Evolutionary conservation across 495 filamentous ascomycete genomes (phyloP).

Genomic region (Aspergillus kassunensis): DNA sequence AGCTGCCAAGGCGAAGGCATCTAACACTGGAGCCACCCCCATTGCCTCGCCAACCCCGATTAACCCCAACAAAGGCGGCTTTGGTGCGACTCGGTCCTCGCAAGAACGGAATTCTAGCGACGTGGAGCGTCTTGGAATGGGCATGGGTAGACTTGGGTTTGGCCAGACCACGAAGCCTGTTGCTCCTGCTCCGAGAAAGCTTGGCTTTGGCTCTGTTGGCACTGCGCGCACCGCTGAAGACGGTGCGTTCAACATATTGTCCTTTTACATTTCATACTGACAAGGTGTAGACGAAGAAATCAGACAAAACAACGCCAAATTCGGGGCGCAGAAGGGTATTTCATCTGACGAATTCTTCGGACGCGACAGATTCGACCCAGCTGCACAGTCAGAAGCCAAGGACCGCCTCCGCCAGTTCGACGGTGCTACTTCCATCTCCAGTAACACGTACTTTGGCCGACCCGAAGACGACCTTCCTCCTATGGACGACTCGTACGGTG

Average conservation of each 20-base stretch:
- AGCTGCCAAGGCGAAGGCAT: slow-evolving; percentile 51
- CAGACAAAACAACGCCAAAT: slow-evolving; percentile 41
- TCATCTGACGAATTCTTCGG: slow-evolving; percentile 98
- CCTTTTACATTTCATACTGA: background rate
- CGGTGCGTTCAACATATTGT: slow-evolving; percentile 49
- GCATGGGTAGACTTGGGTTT: slow-evolving; percentile 81
- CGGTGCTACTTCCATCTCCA: slow-evolving; percentile 86
- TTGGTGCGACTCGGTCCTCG: slow-evolving; percentile 51
- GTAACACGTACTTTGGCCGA: slow-evolving; percentile 93
- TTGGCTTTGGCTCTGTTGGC: slow-evolving; percentile 84
- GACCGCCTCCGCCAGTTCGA: slow-evolving; percentile 85
- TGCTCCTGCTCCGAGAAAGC: slow-evolving; percentile 63
- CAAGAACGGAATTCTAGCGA: slow-evolving; percentile 65
- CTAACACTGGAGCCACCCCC: slow-evolving; percentile 48
- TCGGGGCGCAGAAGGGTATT: slow-evolving; percentile 90
- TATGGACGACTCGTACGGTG: slow-evolving; percentile 70
- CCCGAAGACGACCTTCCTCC: slow-evolving; percentile 63
- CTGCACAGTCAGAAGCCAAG: slow-evolving; percentile 80
- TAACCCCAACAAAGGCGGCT: slow-evolving; percentile 57
- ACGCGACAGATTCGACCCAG: slow-evolving; percentile 77
- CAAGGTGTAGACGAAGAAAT: slow-evolving; percentile 36
- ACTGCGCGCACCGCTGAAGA: slow-evolving; percentile 59
- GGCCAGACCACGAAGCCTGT: slow-evolving; percentile 74
- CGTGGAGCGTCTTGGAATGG: slow-evolving; percentile 88
- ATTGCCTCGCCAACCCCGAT: slow-evolving; percentile 72